Evolutionary conservation across 257 asterid genomes (phyloP), one percentile per base, ranked within the genome.

Genomic region (Solanum medicagineum): DNA sequence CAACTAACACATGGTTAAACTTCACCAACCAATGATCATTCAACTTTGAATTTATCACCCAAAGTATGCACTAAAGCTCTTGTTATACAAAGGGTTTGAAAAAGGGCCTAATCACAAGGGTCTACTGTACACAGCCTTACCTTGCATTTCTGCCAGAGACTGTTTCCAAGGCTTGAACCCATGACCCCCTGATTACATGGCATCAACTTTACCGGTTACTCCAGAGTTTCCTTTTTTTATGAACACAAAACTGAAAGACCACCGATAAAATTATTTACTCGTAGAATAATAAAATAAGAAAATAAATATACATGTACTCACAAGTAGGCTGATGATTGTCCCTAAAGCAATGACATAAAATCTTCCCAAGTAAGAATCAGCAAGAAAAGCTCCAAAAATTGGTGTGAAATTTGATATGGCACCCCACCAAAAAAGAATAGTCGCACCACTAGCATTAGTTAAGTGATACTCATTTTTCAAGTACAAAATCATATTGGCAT

Each of bases 331-430:
- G 15, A 75, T 80, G 77, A 90, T 7, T 47, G 96, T 84, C 77
- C 93, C 92, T 24, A 87, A 66, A 36, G 90, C 87, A 69, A 94
- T 94, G 20, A 94, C 94, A 10, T 57, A 87, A 75, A 90, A 94
- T 13, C 98, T 92, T 8, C 98, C 98, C 81, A 94, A 87, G 88
- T 89, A 93, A 1, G 98, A 92, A 89, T 94, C 98, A 32, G 98
- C 87, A 32, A 94, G 89, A 83, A 92, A 92, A 81, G 98, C 98
- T n/a, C 98, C 98, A 24, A 93, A 62, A 54, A 90, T 90, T 0
- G 98, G 97, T 90, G 91, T 24, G 94, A 93, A 92, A 84, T 91
- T 89, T 10, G 95, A 90, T 5, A 84, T 70, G 68, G 98, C 96
- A 1, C 73, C 84, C 98, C 98, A 94, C 86, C 90, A 88, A 83